Percentiles rank a stretch among this genome's conserved stretches.
phyloP scores from a whole-genome alignment of 1,284 basidiomycete species.

The Fomes fomentarius region DNA sequence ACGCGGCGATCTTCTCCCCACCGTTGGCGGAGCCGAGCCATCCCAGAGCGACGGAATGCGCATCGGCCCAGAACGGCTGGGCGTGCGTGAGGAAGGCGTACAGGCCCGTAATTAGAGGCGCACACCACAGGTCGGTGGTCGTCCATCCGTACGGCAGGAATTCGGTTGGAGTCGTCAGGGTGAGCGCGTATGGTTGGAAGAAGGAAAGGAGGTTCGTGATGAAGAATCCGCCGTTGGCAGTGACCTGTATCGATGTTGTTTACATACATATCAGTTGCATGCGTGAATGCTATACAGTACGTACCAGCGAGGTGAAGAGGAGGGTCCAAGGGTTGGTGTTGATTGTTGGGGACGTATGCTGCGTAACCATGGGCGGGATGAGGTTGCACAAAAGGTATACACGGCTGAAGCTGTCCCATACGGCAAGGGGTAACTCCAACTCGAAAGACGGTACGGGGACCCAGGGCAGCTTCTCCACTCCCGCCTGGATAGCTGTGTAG shows the following conservation, averaged over 20 bases:
- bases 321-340: constrained; percentile 72
- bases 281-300: constrained; percentile 24
- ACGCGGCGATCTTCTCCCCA: constrained; percentile 42
- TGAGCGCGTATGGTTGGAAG: constrained; percentile 63
- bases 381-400: constrained; percentile 72
- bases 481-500: constrained; percentile 55
- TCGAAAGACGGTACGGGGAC: constrained; percentile 54
- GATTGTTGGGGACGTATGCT: constrained; percentile 50
- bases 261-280: neutral
- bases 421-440: constrained; percentile 63
- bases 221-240: constrained; percentile 77
- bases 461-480: constrained; percentile 61
- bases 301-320: constrained; percentile 65
- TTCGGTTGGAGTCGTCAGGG: constrained; percentile 69
- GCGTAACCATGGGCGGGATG: constrained; percentile 64
- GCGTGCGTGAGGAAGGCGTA: constrained; percentile 78
- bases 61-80: constrained; percentile 74
- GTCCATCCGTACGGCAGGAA: constrained; percentile 77
- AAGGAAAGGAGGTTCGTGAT: constrained; percentile 69
- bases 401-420: constrained; percentile 71
- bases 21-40: constrained; percentile 36
- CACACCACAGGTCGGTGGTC: constrained; percentile 74
- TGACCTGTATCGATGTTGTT: constrained; percentile 56
- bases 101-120: constrained; percentile 66
- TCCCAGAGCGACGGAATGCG: constrained; percentile 50